These are phyloP conservation scores for Pythium aquatile DNA, from an alignment of 352 stramenopile genomes.

Conservation along the genomic window DNA sequence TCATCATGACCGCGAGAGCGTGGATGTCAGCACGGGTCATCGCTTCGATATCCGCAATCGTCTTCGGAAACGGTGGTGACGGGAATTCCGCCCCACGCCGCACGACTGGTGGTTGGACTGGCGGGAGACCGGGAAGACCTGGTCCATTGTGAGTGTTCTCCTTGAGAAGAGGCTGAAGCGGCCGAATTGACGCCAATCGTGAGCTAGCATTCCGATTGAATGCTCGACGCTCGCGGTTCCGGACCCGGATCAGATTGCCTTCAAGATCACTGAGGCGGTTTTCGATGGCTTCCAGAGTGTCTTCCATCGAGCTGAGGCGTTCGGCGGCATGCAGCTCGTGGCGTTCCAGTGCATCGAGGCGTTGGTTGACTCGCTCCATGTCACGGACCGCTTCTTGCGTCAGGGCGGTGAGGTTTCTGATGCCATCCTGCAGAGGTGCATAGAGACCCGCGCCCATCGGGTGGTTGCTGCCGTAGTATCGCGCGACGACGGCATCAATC, in stretches of 20 bases:
- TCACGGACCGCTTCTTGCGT: background rate
- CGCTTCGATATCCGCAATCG: background rate
- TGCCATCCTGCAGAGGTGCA: background rate
- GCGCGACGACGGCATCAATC: background rate
- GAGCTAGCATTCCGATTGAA: background rate
- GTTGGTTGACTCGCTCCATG: background rate
- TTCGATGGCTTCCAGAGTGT: background rate
- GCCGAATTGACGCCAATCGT: too few species aligned
- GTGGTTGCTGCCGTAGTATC: background rate
- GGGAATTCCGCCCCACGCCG: slow-evolving; percentile 16
- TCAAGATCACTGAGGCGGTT: background rate
- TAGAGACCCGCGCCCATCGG: background rate
- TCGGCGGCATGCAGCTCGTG: background rate
- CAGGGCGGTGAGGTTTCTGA: background rate
- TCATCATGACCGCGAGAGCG: slow-evolving; percentile 8
- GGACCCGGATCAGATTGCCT: background rate
- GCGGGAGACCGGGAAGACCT: background rate
- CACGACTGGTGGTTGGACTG: background rate
- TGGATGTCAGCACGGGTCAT: slow-evolving; percentile 13
- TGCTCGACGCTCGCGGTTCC: background rate
- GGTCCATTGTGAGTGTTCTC: background rate
- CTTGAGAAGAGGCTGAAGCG: background rate
- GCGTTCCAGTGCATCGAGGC: background rate
- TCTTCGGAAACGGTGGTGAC: slow-evolving; percentile 23
- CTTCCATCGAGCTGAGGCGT: background rate